Base-by-base conservation (phyloP, 345 rosid species). In the Sisymbrium irio region DNA sequence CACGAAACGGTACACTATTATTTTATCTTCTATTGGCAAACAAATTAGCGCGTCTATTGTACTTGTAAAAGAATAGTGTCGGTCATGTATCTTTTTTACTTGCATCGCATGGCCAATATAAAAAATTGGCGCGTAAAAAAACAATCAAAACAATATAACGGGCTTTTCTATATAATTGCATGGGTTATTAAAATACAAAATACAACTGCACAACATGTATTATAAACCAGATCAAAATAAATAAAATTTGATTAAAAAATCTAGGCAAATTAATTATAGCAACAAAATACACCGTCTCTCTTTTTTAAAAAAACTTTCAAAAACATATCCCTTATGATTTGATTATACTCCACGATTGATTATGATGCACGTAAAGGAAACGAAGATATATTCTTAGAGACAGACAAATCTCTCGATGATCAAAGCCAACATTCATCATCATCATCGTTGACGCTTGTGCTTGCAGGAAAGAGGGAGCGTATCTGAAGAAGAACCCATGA, bases 401-500 rank as follows among this genome's bases (percentile, higher is more conserved):
- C 32, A 42, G 46, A 55, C 32, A 17, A 39, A 67, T 37, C 18
- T 67, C 14, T 44, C 19, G 36, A 27, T 1, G 5, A 27, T 44
- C 6, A 14, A 45, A 18, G 25, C 25, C 19, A n/a, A 2, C 2
- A 35, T 11, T 27, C 28, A 27, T 27, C 2, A 15, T 20, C 8
- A 42, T 67, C 18, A 70, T 59, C 51, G 77, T 64, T 65, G 80
- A 60, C 73, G 73, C 51, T 72, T 71, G 58, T 33, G 1, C 30
- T 77, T 77, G 77, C 76, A 77, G 11, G 80, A 77, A 32, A 77
- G 80, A 56, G 80, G 80, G 71, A 77, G 80, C 33, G 77, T 40
- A 28, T 71, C 80, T 1, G 41, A 40, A 5, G 93, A 88, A 79
- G 92, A 53, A 20, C 80, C 50, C 11, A 85, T 64, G 73, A 78